phyloP scores from a whole-genome alignment of 2,329 filamentous ascomycete species.

The Beauveria scarabaeidicola region DNA sequence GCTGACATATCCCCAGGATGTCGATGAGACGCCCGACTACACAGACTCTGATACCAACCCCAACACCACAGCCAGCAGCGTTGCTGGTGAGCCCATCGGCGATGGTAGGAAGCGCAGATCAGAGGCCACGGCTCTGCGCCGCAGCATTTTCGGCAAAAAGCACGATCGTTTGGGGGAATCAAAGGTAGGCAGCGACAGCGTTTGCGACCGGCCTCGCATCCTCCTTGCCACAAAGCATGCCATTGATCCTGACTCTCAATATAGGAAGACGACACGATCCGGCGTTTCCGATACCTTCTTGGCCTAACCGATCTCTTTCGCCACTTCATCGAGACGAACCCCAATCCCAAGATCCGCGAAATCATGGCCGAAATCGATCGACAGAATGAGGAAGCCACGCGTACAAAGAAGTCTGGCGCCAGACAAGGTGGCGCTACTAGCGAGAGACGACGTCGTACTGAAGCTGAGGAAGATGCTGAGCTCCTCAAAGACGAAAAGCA shows the following conservation, averaged over 20 bases:
- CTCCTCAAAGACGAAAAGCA: conserved; percentile 77
- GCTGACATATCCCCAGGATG: conserved; percentile 34
- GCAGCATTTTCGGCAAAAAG: conserved; percentile 91
- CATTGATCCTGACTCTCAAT: conserved; percentile 6
- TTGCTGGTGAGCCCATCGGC: conserved; percentile 61
- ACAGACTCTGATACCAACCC: conserved; percentile 60
- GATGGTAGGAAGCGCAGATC: conserved; percentile 82
- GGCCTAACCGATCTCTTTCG: conserved; percentile 95
- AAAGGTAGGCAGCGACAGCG: conserved; percentile 51
- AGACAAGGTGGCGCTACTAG: conserved; percentile 78
- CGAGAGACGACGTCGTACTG: conserved; percentile 76
- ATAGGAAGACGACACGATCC: conserved; percentile 89
- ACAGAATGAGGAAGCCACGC: conserved; percentile 70
- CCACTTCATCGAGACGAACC: conserved; percentile 97
- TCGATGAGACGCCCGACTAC: conserved; percentile 58
- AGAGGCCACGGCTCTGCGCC: conserved; percentile 80
- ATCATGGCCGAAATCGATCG: conserved; percentile 92
- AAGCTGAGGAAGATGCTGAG: conserved; percentile 96
- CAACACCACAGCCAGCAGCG: conserved; percentile 71
- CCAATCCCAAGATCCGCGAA: conserved; percentile 87
- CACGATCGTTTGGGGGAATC: conserved; percentile 86
- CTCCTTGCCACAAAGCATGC: background rate
- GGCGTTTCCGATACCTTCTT: conserved; percentile 87
- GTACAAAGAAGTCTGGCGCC: conserved; percentile 62
- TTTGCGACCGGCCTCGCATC: background rate